A percentile compares a stretch with the other conserved stretches of the same genome.
Conservation (phyloP, 2,329 filamentous ascomycete species). For the Trichoderma sp. region DNA sequence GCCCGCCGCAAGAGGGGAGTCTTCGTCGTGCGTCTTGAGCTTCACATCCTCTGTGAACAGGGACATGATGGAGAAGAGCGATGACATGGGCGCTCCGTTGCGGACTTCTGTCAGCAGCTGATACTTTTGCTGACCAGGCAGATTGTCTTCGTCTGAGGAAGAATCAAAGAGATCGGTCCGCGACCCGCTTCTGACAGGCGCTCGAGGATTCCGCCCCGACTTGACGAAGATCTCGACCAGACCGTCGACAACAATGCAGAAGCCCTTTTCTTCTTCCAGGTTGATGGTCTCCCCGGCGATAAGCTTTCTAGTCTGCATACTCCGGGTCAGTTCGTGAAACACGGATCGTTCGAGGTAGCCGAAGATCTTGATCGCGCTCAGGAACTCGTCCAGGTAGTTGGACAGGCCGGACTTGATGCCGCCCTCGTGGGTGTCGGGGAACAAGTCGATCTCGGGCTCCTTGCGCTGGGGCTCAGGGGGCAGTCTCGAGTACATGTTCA, state of each 20-base stretch:
- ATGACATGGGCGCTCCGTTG: conserved; percentile 98
- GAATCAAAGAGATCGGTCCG: conserved; percentile 40
- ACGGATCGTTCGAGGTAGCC: conserved; percentile 95
- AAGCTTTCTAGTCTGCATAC: conserved; percentile 96
- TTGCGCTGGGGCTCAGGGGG: conserved; percentile 94
- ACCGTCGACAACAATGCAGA: conserved; percentile 95
- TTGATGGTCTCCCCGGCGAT: conserved; percentile 95
- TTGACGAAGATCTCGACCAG: conserved; percentile 98
- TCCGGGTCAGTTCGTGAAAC: conserved; percentile 94
- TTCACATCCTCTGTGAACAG: conserved; percentile 95
- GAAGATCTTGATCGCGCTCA: conserved; percentile 98
- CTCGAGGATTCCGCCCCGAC: conserved; percentile 63
- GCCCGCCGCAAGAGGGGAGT: conserved; percentile 34
- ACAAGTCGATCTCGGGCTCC: conserved; percentile 92
- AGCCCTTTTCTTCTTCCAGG: conserved; percentile 95
- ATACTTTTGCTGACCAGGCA: conserved; percentile 77
- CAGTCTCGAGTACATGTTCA: conserved; percentile 95
- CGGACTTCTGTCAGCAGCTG: conserved; percentile 96
- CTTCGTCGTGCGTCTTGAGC: conserved; percentile 71
- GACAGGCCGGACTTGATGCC: conserved; percentile 87
- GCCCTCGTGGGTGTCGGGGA: conserved; percentile 88
- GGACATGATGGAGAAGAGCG: conserved; percentile 93
- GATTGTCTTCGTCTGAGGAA: conserved; percentile 69
- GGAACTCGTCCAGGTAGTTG: conserved; percentile 97
- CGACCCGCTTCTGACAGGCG: conserved; percentile 33